These are phyloP conservation scores for Biscogniauxia sp. DNA, from an alignment of 2,329 filamentous ascomycete species.

Conservation along the genomic window DNA sequence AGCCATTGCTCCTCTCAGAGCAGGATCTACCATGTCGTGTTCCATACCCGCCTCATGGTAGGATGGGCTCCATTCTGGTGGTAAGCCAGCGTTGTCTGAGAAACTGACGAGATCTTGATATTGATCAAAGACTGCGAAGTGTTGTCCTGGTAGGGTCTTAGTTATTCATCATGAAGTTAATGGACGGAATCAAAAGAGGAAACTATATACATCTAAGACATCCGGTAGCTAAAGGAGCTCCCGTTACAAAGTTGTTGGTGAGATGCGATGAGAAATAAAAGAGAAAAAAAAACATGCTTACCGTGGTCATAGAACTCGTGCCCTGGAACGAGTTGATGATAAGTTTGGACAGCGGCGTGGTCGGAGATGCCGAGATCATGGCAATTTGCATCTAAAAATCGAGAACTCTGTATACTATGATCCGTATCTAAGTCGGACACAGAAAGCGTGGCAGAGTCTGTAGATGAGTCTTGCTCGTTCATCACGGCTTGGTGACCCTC, in stretches of 20 bases:
- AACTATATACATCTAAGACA: background rate
- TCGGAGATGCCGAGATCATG: conserved; percentile 21
- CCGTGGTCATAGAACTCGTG: conserved; percentile 29
- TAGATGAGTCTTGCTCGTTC: conserved; percentile 28
- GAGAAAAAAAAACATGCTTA: conserved; percentile 13
- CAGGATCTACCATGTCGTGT: conserved; percentile 31
- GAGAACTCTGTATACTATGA: conserved; percentile 25
- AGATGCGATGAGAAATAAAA: background rate
- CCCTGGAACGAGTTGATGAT: conserved; percentile 24
- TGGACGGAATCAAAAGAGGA: too few species aligned
- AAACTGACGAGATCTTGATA: conserved; percentile 24
- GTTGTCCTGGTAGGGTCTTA: conserved; percentile 27
- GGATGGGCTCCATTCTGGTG: conserved; percentile 27
- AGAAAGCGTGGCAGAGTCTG: conserved; percentile 30
- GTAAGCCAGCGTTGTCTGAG: conserved; percentile 21
- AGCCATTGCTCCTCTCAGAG: conserved; percentile 25
- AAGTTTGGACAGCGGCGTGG: conserved; percentile 22
- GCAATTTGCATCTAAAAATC: conserved; percentile 20
- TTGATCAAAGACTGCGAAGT: conserved; percentile 26
- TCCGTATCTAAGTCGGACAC: conserved; percentile 34
- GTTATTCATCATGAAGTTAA: background rate
- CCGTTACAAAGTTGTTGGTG: conserved; percentile 1
- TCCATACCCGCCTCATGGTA: conserved; percentile 23
- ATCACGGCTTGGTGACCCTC: conserved; percentile 26
- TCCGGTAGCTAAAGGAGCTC: conserved; percentile 1